Evolutionary conservation across 2,329 filamentous ascomycete genomes (phyloP).

Genomic region (Phialocephala subalpina): DNA sequence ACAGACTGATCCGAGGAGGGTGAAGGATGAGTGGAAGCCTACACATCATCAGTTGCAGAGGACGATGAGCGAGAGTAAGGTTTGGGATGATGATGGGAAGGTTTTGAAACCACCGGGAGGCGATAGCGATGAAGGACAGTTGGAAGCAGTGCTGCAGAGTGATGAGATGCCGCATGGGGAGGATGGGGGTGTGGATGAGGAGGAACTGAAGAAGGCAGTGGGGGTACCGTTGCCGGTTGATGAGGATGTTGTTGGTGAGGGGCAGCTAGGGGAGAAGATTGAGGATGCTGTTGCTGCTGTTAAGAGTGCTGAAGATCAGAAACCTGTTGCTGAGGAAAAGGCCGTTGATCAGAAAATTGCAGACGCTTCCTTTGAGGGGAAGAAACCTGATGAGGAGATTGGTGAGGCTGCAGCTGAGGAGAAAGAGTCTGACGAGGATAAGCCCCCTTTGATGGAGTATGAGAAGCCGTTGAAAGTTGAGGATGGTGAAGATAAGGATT

Average conservation of each 20-base stretch:
- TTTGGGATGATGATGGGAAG: slow-evolving; percentile 39
- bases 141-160: slow-evolving; percentile 35
- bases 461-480: background rate
- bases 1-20: slow-evolving; percentile 28
- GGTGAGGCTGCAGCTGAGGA: background rate
- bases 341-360: background rate
- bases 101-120: slow-evolving; percentile 18
- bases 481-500: background rate
- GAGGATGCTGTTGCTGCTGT: background rate
- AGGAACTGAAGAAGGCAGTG: slow-evolving; percentile 31
- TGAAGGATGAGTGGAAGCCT: slow-evolving; percentile 35
- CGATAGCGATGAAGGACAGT: slow-evolving; percentile 34
- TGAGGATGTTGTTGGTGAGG: slow-evolving; percentile 22
- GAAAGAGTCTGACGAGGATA: background rate
- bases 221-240: slow-evolving; percentile 34
- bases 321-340: background rate
- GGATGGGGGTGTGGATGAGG: slow-evolving; percentile 35
- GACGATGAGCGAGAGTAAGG: slow-evolving; percentile 28
- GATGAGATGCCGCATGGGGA: slow-evolving; percentile 33
- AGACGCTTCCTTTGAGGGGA: too few relatives aligned
- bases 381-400: too few relatives aligned
- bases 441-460: background rate
- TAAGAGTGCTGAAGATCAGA: background rate
- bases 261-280: background rate
- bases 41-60: slow-evolving; percentile 26